Evolutionary conservation across 768 basidiomycete species (phyloP).

Genomic region (Nevesoporus exiguus): DNA sequence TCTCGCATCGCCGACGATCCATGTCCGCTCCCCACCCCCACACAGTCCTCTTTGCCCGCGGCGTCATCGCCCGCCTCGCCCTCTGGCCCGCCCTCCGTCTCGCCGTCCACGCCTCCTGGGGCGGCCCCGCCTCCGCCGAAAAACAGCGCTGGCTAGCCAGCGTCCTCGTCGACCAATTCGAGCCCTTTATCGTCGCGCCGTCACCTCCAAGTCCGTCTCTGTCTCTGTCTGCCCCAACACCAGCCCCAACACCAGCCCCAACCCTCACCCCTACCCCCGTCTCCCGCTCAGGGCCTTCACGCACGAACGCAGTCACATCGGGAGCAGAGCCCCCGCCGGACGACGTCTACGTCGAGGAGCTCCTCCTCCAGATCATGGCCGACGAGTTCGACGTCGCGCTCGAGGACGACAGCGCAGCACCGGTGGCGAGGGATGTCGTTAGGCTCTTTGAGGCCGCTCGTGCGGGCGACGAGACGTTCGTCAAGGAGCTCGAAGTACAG

Average conservation of each 20-base stretch:
- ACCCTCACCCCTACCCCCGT: too few relatives aligned
- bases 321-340: constrained; percentile 40
- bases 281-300: not conserved
- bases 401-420: constrained; percentile 81
- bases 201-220: too few relatives aligned
- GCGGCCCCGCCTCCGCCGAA: constrained; percentile 63
- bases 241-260: too few relatives aligned
- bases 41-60: constrained; percentile 78
- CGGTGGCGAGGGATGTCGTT: constrained; percentile 70
- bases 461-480: constrained; percentile 43
- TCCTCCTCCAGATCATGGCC: constrained; percentile 76
- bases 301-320: not conserved
- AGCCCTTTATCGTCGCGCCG: constrained; percentile 42
- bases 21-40: constrained; percentile 37
- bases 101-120: constrained; percentile 85
- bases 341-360: constrained; percentile 73
- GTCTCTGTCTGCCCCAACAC: too few relatives aligned
- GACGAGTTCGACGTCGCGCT: constrained; percentile 85
- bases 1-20: not conserved
- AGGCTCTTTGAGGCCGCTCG: constrained; percentile 58
- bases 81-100: constrained; percentile 85
- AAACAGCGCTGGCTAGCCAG: constrained; percentile 88
- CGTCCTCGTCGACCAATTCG: constrained; percentile 76
- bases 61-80: constrained; percentile 75
- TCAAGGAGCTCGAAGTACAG: constrained; percentile 59